phyloP scores from a whole-genome alignment of 1,284 basidiomycete genomes.

The Cutaneotrichosporon spelunceum region DNA sequence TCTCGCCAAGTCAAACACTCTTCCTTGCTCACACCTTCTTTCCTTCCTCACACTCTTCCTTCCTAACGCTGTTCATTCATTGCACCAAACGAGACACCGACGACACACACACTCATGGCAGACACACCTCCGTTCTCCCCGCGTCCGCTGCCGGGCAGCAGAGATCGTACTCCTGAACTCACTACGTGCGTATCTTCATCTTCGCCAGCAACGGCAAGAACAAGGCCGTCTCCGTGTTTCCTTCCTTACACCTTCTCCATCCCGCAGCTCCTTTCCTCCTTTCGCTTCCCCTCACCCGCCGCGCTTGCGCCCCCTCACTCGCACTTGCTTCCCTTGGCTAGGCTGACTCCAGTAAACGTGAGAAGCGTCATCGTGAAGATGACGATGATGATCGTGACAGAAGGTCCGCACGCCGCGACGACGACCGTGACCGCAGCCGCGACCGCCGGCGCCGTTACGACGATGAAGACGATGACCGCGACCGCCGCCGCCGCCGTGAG shows the following conservation, averaged over 20 bases:
- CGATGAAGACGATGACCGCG: constrained; percentile 11
- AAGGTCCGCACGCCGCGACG: constrained; percentile 35
- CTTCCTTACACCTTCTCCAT: neutral
- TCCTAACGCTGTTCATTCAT: too few relatives aligned
- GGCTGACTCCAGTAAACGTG: constrained; percentile 40
- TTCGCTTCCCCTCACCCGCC: neutral
- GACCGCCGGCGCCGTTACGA: constrained; percentile 16
- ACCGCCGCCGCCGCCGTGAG: constrained; percentile 36
- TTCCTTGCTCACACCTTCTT: neutral
- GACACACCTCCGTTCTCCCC: constrained; percentile 8
- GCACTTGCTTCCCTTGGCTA: neutral
- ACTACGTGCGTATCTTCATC: constrained; percentile 32
- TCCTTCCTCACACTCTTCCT: neutral
- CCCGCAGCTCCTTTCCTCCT: neutral
- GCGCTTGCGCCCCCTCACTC: neutral
- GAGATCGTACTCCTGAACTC: constrained; percentile 46
- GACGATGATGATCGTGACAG: constrained; percentile 47
- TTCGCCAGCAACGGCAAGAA: too few relatives aligned
- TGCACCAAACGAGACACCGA: neutral
- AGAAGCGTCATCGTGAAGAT: constrained; percentile 54
- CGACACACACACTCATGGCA: constrained; percentile 9
- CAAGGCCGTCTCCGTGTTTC: neutral
- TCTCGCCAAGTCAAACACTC: neutral
- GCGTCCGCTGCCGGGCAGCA: constrained; percentile 16
- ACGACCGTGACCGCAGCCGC: constrained; percentile 51